Conservation (phyloP, 176 grass and related monocot species). For the Urochloa ruziziensis region DNA sequence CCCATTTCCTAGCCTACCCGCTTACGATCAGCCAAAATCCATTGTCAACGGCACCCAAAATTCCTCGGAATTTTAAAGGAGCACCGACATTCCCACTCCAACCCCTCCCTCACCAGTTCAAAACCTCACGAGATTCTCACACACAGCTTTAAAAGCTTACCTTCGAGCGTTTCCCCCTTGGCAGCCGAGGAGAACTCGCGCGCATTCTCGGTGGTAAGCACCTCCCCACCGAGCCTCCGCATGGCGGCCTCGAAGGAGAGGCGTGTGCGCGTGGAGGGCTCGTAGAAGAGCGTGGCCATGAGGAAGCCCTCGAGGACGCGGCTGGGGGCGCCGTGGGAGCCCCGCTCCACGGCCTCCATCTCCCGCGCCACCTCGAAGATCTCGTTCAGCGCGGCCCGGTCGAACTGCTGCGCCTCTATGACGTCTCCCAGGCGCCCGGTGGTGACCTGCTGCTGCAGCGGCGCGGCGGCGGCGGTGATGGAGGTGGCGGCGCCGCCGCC, state of each 20-base stretch:
- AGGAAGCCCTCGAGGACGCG: conserved; percentile 74
- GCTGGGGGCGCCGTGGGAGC: conserved; percentile 44
- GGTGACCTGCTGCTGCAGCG: conserved; percentile 10
- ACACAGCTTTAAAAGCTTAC: conserved; percentile 31
- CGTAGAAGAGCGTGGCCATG: conserved; percentile 96
- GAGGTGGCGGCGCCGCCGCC: neutral
- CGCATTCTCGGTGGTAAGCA: conserved; percentile 97
- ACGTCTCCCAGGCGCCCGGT: conserved; percentile 68
- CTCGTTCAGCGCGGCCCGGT: conserved; percentile 55
- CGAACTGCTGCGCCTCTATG: conserved; percentile 88
- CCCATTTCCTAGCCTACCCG: neutral
- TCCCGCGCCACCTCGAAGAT: conserved; percentile 87
- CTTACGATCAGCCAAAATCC: neutral
- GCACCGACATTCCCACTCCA: neutral
- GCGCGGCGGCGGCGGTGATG: neutral
- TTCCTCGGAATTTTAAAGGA: neutral
- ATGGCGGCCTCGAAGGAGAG: conserved; percentile 94
- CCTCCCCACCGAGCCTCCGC: conserved; percentile 78
- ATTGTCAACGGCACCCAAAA: neutral
- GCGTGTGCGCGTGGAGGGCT: conserved; percentile 86
- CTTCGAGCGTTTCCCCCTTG: conserved; percentile 97
- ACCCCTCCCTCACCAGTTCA: neutral
- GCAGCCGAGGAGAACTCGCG: conserved; percentile 96
- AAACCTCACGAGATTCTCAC: neutral
- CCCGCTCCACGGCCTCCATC: conserved; percentile 79